phyloP scores from a whole-genome alignment of 2,329 filamentous ascomycete species.

The Phialophora chinensis region DNA sequence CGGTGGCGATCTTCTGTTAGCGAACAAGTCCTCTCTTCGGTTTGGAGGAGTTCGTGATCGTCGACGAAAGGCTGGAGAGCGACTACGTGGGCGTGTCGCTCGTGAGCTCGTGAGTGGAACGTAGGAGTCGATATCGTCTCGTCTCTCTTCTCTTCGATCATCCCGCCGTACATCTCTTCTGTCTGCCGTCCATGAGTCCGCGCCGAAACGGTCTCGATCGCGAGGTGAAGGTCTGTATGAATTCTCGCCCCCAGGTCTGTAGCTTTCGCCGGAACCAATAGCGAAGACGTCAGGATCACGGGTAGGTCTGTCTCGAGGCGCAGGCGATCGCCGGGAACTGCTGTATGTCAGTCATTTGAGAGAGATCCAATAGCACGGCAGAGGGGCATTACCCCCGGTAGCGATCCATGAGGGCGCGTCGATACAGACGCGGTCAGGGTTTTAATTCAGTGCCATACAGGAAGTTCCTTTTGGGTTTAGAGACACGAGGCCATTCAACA shows the following conservation, averaged over 20 bases:
- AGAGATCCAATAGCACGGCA: neutral
- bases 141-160: slow-evolving; percentile 36
- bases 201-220: slow-evolving; percentile 30
- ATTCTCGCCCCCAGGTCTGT: slow-evolving; percentile 40
- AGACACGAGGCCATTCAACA: neutral
- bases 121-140: slow-evolving; percentile 40
- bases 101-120: slow-evolving; percentile 35
- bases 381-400: slow-evolving; percentile 31
- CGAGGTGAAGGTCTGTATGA: slow-evolving; percentile 37
- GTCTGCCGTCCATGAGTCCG: slow-evolving; percentile 36
- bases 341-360: slow-evolving; percentile 23
- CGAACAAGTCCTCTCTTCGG: slow-evolving; percentile 46
- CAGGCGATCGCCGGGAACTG: slow-evolving; percentile 33
- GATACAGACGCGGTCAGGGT: neutral
- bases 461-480: neutral
- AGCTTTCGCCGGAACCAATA: slow-evolving; percentile 40
- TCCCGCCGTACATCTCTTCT: slow-evolving; percentile 35
- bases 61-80: slow-evolving; percentile 50
- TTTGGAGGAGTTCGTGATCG: slow-evolving; percentile 53
- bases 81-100: slow-evolving; percentile 45
- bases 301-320: slow-evolving; percentile 31
- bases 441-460: neutral
- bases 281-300: slow-evolving; percentile 39
- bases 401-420: slow-evolving; percentile 27
- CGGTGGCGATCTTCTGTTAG: slow-evolving; percentile 47